Conservation (phyloP, 2,329 filamentous ascomycete genomes). For the Cladorrhinum sp. region DNA sequence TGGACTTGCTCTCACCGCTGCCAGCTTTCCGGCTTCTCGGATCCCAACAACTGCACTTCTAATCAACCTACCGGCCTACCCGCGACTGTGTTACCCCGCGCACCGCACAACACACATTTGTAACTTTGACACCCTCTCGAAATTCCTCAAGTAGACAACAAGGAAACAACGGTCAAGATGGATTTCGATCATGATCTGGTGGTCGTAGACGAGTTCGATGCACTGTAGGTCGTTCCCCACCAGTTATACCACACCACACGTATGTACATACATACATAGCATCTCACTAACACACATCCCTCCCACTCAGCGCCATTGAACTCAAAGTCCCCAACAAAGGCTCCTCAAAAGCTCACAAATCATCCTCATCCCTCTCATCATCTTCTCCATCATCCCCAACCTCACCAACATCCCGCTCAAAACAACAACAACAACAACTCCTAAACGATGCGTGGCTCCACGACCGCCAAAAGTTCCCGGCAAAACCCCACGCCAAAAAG, state of each 20-base stretch:
- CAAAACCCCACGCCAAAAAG: conserved; percentile 56
- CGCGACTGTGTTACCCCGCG: neutral
- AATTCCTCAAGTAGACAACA: neutral
- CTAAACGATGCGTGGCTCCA: conserved; percentile 18
- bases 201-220: conserved; percentile 52
- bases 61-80: neutral
- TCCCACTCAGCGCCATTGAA: conserved; percentile 39
- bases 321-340: conserved; percentile 31
- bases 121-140: neutral
- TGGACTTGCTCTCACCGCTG: neutral
- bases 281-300: neutral
- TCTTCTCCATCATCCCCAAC: neutral
- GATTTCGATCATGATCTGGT: conserved; percentile 42
- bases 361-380: neutral
- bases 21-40: neutral
- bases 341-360: conserved; percentile 2
- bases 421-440: conserved; percentile 12
- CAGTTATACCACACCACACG: no score
- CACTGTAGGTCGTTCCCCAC: conserved; percentile 43
- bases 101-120: neutral
- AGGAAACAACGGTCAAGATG: conserved; percentile 19
- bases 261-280: no score
- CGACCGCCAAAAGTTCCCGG: conserved; percentile 27
- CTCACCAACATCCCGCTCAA: conserved; percentile 19
- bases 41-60: neutral